Conservation (phyloP, 192 early-diverging fungal species). For the Diversispora epigaea region DNA sequence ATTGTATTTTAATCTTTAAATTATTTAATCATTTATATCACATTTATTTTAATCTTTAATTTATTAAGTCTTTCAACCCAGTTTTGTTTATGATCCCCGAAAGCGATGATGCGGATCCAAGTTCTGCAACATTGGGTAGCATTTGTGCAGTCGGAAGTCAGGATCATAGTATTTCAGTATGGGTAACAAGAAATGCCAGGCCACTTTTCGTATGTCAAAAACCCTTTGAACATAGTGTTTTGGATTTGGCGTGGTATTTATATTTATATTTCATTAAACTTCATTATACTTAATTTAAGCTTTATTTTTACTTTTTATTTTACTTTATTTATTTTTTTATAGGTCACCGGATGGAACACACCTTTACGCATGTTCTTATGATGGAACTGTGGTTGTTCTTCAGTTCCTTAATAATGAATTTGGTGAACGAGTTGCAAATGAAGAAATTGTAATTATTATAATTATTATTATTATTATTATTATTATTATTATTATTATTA, state of each 20-base stretch:
- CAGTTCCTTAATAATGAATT: constrained; percentile 71
- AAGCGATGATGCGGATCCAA: constrained; percentile 27
- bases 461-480: constrained; percentile 7
- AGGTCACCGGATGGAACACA: constrained; percentile 72
- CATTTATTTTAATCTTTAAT: no score
- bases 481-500: neutral
- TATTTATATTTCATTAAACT: neutral
- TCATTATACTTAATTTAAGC: neutral
- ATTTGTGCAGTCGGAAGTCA: constrained; percentile 89
- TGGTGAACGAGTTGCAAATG: constrained; percentile 57
- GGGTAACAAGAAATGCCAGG: constrained; percentile 75
- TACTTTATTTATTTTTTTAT: neutral
- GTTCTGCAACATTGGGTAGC: constrained; percentile 44
- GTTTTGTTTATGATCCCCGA: constrained; percentile 25
- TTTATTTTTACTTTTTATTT: neutral
- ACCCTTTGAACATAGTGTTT: constrained; percentile 78
- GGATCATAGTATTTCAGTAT: constrained; percentile 83
- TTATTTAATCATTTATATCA: no score
- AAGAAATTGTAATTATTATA: constrained; percentile 60
- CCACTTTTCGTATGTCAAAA: constrained; percentile 70
- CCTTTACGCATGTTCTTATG: constrained; percentile 88
- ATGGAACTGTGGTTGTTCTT: constrained; percentile 81
- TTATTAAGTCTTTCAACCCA: constrained; percentile 15
- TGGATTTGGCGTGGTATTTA: constrained; percentile 83
- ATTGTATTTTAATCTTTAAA: neutral